A percentile compares a stretch with the other conserved stretches of the same genome.
Conservation (phyloP, 2,329 filamentous ascomycete species). For the Madurella fahalii region DNA sequence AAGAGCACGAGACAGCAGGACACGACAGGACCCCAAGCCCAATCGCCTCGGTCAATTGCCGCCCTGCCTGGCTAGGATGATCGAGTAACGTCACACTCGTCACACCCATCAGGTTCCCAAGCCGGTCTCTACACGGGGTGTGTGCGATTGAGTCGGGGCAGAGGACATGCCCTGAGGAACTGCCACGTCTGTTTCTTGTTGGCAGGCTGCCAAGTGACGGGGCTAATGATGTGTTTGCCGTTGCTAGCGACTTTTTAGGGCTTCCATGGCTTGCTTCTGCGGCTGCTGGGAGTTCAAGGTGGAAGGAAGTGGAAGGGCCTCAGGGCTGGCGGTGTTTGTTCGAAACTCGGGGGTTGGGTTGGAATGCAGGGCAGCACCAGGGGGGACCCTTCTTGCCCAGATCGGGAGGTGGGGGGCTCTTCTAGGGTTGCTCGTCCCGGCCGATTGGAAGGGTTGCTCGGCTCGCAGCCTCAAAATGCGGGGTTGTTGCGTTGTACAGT, state of each 20-base stretch:
- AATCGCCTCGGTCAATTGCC: no score
- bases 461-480: conserved; percentile 4
- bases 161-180: not conserved
- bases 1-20: no score
- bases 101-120: no score
- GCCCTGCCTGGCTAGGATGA: no score
- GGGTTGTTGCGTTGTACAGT: not conserved
- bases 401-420: not conserved
- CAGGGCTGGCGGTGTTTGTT: not conserved
- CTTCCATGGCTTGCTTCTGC: no score
- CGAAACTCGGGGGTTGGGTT: conserved; percentile 9
- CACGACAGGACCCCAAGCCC: no score
- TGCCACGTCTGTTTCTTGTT: conserved; percentile 7
- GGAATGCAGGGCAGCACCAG: conserved; percentile 10
- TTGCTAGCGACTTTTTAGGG: no score
- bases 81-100: no score
- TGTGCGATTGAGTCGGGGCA: not conserved
- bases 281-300: not conserved
- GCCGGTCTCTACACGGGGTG: not conserved
- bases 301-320: not conserved
- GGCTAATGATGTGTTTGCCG: no score
- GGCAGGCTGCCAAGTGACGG: no score
- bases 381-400: not conserved
- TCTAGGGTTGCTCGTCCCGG: not conserved
- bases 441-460: not conserved